Percentiles rank a stretch among this genome's conserved stretches.
Evolutionary conservation across 805 yeast genomes (phyloP).

Genomic region (Ogataea methanolica): DNA sequence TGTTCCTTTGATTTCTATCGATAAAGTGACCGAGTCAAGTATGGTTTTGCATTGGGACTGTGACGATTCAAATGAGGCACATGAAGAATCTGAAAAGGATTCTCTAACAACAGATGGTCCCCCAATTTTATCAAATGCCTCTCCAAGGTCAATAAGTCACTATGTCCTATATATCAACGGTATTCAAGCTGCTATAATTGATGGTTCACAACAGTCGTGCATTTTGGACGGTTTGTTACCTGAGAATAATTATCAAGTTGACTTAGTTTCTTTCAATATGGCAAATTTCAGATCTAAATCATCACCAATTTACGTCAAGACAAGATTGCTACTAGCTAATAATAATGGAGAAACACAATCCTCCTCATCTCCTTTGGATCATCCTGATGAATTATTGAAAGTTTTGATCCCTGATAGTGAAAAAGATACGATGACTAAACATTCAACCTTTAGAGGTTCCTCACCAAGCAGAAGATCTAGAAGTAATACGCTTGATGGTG

Average conservation of each 20-base stretch:
- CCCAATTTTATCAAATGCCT: slow-evolving; percentile 17
- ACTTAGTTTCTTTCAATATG: slow-evolving; percentile 38
- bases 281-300: slow-evolving; percentile 38
- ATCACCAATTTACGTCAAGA: slow-evolving; percentile 36
- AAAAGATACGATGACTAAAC: slow-evolving; percentile 26
- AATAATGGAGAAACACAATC: slow-evolving; percentile 6
- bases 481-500: slow-evolving; percentile 32
- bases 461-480: slow-evolving; percentile 25
- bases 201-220: slow-evolving; percentile 34
- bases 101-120: slow-evolving; percentile 18
- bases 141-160: slow-evolving; percentile 28
- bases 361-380: slow-evolving; percentile 25
- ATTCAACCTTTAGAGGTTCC: slow-evolving; percentile 23
- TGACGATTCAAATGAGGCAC: slow-evolving; percentile 2
- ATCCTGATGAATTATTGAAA: slow-evolving; percentile 35
- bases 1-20: slow-evolving; percentile 51
- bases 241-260: slow-evolving; percentile 36
- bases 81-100: slow-evolving; percentile 6
- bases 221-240: slow-evolving; percentile 30
- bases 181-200: slow-evolving; percentile 29
- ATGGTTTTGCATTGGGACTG: slow-evolving; percentile 55
- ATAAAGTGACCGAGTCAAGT: slow-evolving; percentile 41
- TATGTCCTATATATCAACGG: slow-evolving; percentile 38
- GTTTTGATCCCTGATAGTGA: slow-evolving; percentile 31
- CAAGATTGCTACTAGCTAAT: slow-evolving; percentile 19